Evolutionary conservation across 2,329 filamentous ascomycete genomes (phyloP).

Genomic region (Colletotrichum navitas): DNA sequence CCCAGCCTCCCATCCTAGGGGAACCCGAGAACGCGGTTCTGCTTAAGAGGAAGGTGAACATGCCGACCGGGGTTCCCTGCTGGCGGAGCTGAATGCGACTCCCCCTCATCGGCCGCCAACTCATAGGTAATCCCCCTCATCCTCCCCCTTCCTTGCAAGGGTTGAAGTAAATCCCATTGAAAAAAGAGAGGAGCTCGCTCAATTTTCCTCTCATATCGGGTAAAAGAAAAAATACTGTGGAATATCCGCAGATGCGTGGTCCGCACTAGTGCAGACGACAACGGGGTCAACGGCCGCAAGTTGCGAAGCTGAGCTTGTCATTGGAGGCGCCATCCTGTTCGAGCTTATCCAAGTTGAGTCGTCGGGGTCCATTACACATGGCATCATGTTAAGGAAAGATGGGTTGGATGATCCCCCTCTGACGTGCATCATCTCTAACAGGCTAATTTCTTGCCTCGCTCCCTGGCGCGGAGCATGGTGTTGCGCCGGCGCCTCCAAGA

Average conservation of each 20-base stretch:
- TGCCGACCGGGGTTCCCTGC: constrained; percentile 32
- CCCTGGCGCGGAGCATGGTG: constrained; percentile 15
- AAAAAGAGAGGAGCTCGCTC: constrained; percentile 22
- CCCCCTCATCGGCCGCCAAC: constrained; percentile 40
- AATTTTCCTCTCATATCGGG: constrained; percentile 33
- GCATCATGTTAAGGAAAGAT: constrained; percentile 19
- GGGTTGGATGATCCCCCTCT: constrained; percentile 28
- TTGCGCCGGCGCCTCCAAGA: constrained; percentile 14
- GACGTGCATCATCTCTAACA: constrained; percentile 36
- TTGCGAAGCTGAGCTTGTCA: neutral
- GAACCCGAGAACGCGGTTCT: constrained; percentile 40
- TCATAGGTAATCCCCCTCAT: constrained; percentile 14
- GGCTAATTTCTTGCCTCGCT: constrained; percentile 27
- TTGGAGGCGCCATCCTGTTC: neutral
- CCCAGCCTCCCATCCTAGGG: constrained; percentile 35
- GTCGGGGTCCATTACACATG: constrained; percentile 11
- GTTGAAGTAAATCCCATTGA: constrained; percentile 15
- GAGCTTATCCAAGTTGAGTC: neutral
- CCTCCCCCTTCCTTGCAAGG: constrained; percentile 30
- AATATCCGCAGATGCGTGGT: constrained; percentile 15
- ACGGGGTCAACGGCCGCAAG: constrained; percentile 15
- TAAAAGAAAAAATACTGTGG: constrained; percentile 25
- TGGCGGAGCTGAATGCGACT: constrained; percentile 33
- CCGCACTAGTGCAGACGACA: constrained; percentile 25
- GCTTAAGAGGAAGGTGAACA: constrained; percentile 30